phyloP scores from a whole-genome alignment of 2,329 filamentous ascomycete genomes.

The Dactylonectria estremocensis region DNA sequence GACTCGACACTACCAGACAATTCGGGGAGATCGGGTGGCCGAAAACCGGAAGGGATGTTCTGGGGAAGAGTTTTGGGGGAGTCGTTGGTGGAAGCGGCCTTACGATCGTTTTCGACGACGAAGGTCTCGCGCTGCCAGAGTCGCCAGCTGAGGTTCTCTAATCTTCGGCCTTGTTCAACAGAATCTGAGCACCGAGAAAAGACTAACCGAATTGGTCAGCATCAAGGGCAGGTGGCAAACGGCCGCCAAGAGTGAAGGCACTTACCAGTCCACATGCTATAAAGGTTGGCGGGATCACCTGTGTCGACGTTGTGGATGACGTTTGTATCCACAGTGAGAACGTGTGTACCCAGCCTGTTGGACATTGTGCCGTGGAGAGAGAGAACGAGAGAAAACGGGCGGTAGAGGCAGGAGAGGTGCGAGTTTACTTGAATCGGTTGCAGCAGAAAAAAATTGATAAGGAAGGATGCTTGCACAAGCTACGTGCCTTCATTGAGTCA shows the following conservation, averaged over 20 bases:
- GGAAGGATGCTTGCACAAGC: too few species aligned
- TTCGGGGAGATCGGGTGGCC: constrained; percentile 74
- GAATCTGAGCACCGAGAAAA: constrained; percentile 96
- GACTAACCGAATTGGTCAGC: constrained; percentile 69
- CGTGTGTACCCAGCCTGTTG: constrained; percentile 84
- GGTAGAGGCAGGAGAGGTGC: too few species aligned
- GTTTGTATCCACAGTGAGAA: constrained; percentile 91
- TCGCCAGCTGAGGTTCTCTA: constrained; percentile 97
- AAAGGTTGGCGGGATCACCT: constrained; percentile 90
- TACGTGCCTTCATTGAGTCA: too few species aligned
- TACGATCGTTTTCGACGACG: constrained; percentile 81
- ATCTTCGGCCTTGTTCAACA: constrained; percentile 89
- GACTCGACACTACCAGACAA: constrained; percentile 86
- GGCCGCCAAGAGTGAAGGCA: constrained; percentile 41
- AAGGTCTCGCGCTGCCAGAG: constrained; percentile 87
- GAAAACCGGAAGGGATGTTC: constrained; percentile 62
- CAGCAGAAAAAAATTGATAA: too few species aligned
- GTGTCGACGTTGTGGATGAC: constrained; percentile 97
- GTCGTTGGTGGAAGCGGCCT: constrained; percentile 53
- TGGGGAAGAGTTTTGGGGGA: constrained; percentile 64
- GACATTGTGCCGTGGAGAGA: constrained; percentile 74
- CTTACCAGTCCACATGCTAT: constrained; percentile 97
- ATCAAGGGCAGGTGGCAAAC: constrained; percentile 30
- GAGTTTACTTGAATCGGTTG: too few species aligned
- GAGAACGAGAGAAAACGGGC: too few species aligned